A percentile compares a stretch with the other conserved stretches of the same genome.
phyloP scores from a whole-genome alignment of 2,329 filamentous ascomycete species.

The Neofusicoccum kwambonambiense region DNA sequence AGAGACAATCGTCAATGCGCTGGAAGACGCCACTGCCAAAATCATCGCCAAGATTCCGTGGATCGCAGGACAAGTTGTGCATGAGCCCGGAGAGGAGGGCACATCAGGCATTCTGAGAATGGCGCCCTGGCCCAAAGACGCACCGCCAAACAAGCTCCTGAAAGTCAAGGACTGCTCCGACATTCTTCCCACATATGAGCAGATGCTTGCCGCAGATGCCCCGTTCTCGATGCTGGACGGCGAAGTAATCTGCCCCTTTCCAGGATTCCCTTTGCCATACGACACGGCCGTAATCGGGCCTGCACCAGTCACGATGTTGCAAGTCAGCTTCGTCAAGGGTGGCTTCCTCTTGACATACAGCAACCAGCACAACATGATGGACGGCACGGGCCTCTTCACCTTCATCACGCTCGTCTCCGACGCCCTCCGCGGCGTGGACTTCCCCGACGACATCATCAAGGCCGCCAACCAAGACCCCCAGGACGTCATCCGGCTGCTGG shows the following conservation, averaged over 20 bases:
- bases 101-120: neutral
- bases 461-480: slow-evolving; percentile 25
- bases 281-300: slow-evolving; percentile 20
- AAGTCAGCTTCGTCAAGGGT: slow-evolving; percentile 30
- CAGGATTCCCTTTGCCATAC: slow-evolving; percentile 30
- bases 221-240: slow-evolving; percentile 34
- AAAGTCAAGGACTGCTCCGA: slow-evolving; percentile 23
- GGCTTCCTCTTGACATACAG: slow-evolving; percentile 29
- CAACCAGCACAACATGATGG: slow-evolving; percentile 34
- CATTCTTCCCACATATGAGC: slow-evolving; percentile 20
- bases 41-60: slow-evolving; percentile 11
- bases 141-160: neutral
- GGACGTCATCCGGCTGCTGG: slow-evolving; percentile 24
- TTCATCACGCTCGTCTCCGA: slow-evolving; percentile 26
- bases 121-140: slow-evolving; percentile 2
- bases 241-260: slow-evolving; percentile 27
- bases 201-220: slow-evolving; percentile 24
- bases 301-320: slow-evolving; percentile 24
- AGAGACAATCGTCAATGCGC: slow-evolving; percentile 2
- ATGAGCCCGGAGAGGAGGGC: neutral
- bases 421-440: slow-evolving; percentile 22
- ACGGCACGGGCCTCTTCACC: slow-evolving; percentile 28
- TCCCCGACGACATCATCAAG: slow-evolving; percentile 21
- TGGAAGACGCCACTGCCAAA: slow-evolving; percentile 13
- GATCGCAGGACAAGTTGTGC: slow-evolving; percentile 14